Conservation (phyloP, 139 green algal genomes). For the Volvox africanus region DNA sequence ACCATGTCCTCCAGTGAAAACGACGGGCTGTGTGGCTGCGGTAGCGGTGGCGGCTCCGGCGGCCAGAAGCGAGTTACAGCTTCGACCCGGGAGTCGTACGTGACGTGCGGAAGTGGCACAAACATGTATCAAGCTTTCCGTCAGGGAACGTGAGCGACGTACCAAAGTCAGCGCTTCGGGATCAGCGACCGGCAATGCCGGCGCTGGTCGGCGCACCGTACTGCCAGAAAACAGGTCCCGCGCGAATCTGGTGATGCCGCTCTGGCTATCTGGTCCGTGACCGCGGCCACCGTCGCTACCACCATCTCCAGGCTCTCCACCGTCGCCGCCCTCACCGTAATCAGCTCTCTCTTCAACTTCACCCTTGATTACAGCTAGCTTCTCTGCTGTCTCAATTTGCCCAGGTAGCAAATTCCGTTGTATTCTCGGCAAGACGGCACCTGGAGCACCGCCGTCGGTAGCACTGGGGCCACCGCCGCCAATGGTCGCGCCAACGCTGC, state of each 20-base stretch:
- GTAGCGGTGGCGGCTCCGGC: no score
- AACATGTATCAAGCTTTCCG: background rate
- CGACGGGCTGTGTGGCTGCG: no score
- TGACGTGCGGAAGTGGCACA: background rate
- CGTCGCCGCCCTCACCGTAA: background rate
- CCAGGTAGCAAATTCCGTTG: background rate
- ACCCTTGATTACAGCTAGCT: background rate
- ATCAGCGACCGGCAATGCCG: background rate
- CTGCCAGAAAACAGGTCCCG: background rate
- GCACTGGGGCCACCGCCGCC: no score
- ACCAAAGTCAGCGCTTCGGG: background rate
- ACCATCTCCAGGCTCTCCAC: background rate
- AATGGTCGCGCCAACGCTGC: background rate
- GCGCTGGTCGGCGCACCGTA: background rate
- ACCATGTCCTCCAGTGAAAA: background rate
- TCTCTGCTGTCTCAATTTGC: background rate
- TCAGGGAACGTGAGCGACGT: background rate
- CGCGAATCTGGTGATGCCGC: background rate
- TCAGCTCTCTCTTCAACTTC: background rate
- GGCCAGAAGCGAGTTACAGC: no score
- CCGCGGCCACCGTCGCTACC: background rate
- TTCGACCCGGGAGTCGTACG: no score
- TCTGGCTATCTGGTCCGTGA: slow-evolving; percentile 4
- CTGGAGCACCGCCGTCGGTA: no score
- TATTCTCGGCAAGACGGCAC: background rate